Percentiles rank a stretch among this genome's conserved stretches.
These are phyloP conservation scores for Batkoa obscura DNA, from an alignment of 371 early-diverging fungal genomes.

Conservation along the genomic window DNA sequence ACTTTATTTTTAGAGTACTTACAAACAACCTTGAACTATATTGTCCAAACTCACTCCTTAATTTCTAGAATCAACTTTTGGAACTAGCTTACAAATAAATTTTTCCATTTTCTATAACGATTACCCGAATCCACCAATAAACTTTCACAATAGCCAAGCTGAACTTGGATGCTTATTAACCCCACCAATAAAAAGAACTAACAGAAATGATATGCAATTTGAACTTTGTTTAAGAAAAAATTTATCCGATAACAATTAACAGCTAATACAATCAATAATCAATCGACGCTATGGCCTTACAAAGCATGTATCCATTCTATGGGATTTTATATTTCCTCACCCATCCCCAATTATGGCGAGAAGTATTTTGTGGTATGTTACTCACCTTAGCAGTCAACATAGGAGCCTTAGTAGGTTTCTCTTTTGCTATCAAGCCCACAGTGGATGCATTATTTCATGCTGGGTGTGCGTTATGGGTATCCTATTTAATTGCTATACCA, in stretches of 20 bases:
- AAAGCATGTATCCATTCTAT: background rate
- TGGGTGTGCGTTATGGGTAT: background rate
- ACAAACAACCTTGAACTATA: no score
- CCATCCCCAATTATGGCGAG: slow-evolving; percentile 2
- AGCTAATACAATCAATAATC: background rate
- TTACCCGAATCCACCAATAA: no score
- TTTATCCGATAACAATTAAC: background rate
- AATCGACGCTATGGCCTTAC: background rate
- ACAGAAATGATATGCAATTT: no score
- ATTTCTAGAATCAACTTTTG: no score
- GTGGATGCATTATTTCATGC: background rate
- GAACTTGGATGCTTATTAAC: no score
- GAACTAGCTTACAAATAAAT: no score
- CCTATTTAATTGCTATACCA: background rate
- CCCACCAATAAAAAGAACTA: no score
- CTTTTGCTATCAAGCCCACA: background rate
- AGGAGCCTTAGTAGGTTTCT: slow-evolving; percentile 3
- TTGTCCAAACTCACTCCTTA: no score
- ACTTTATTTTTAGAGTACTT: no score
- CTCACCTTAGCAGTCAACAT: background rate
- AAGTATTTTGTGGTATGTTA: background rate
- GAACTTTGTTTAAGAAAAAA: background rate
- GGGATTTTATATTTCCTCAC: slow-evolving; percentile 1
- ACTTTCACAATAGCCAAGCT: no score
- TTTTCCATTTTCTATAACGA: no score